These are phyloP conservation scores for Thelonectria discophora DNA, from an alignment of 2,329 filamentous ascomycete species.

Conservation along the genomic window DNA sequence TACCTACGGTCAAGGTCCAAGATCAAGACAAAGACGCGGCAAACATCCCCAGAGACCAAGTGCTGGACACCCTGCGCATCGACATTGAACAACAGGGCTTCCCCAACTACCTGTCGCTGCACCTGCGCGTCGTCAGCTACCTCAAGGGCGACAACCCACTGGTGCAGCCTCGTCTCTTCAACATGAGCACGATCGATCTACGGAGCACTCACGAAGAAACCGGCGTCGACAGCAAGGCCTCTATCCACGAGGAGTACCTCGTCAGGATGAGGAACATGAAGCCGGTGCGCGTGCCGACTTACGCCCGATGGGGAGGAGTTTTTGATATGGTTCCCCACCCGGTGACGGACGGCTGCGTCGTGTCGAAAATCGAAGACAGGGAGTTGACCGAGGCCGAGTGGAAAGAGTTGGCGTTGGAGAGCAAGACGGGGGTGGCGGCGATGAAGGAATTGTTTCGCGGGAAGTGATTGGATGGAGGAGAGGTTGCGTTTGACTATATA, in stretches of 20 bases:
- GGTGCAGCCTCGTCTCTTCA: conserved; percentile 27
- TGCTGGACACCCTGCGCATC: conserved; percentile 33
- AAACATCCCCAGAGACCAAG: neutral
- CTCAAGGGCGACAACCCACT: neutral
- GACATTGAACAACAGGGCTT: conserved; percentile 26
- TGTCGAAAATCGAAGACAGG: too few species aligned
- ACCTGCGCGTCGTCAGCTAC: conserved; percentile 31
- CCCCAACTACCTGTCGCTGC: conserved; percentile 26
- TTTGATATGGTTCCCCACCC: too few species aligned
- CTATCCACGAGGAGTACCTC: neutral
- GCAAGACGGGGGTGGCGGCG: too few species aligned
- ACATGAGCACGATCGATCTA: conserved; percentile 7
- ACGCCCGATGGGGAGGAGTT: too few species aligned
- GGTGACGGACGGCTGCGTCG: too few species aligned
- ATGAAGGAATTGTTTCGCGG: too few species aligned
- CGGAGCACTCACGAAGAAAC: neutral
- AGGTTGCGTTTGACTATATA: too few species aligned
- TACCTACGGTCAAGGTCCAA: neutral
- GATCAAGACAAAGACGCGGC: neutral
- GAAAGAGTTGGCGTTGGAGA: too few species aligned
- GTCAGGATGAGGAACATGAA: neutral
- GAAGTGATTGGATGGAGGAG: too few species aligned
- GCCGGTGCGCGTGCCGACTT: too few species aligned
- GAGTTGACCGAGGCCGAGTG: too few species aligned
- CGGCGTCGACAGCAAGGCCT: neutral